Evolutionary conservation across 805 yeast genomes (phyloP).

Genomic region (Debaryomyces castellii): DNA sequence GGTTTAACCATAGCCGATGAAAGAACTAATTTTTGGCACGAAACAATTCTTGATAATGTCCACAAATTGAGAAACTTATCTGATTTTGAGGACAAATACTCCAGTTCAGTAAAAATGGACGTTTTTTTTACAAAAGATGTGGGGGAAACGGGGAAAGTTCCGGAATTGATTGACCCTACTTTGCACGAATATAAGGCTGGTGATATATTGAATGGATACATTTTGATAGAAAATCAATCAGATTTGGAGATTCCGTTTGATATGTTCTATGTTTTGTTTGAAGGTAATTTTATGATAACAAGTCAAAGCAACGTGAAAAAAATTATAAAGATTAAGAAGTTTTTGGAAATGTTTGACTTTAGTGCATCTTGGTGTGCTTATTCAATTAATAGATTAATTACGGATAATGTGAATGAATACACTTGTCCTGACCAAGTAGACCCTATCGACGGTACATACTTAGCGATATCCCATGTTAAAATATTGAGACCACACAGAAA

Average conservation of each 20-base stretch:
- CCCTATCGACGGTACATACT: constrained; percentile 23
- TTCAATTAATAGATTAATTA: constrained; percentile 28
- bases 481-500: constrained; percentile 16
- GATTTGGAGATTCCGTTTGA: constrained; percentile 51
- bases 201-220: constrained; percentile 63
- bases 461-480: constrained; percentile 15
- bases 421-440: constrained; percentile 19
- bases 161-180: constrained; percentile 29
- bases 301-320: constrained; percentile 13
- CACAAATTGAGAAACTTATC: constrained; percentile 33
- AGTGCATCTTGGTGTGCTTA: constrained; percentile 51
- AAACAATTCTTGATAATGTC: constrained; percentile 38
- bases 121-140: constrained; percentile 35
- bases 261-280: constrained; percentile 59
- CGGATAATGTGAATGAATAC: constrained; percentile 17
- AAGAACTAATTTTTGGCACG: constrained; percentile 30
- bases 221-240: constrained; percentile 42
- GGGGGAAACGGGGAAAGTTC: constrained; percentile 24
- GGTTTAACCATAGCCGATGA: constrained; percentile 34
- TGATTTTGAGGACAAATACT: constrained; percentile 21
- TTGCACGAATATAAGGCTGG: constrained; percentile 60
- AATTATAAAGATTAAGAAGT: constrained; percentile 23
- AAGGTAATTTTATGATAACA: constrained; percentile 42
- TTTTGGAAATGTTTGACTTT: constrained; percentile 51
- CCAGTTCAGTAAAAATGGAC: constrained; percentile 25